Conservation (phyloP, 805 yeast species). For the Candida germanica region DNA sequence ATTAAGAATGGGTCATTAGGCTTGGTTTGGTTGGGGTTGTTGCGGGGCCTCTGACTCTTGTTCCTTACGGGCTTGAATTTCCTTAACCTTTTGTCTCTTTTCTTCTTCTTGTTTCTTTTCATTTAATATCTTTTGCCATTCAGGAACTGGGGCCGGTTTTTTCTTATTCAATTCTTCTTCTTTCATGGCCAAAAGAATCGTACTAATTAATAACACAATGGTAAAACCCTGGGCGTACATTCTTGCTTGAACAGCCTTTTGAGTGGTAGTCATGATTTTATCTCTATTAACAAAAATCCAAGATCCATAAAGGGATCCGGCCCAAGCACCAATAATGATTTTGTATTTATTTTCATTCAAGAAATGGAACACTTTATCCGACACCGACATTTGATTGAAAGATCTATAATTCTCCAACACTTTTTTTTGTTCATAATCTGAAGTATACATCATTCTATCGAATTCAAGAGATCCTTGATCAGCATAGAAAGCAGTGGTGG, state of each 20-base stretch:
- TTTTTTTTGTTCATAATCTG: conserved; percentile 23
- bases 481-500: conserved; percentile 38
- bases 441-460: conserved; percentile 35
- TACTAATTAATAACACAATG: conserved; percentile 64
- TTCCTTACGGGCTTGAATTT: conserved; percentile 8
- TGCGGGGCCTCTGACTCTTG: too few relatives aligned
- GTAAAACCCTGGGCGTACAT: conserved; percentile 87
- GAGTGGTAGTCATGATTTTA: conserved; percentile 68
- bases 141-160: conserved; percentile 33
- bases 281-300: conserved; percentile 74
- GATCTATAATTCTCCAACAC: conserved; percentile 32
- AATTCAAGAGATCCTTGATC: conserved; percentile 45
- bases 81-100: conserved; percentile 4
- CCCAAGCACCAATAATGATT: conserved; percentile 36
- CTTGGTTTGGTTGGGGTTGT: too few relatives aligned
- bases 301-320: conserved; percentile 55
- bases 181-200: conserved; percentile 63
- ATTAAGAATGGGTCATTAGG: too few relatives aligned
- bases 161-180: conserved; percentile 51
- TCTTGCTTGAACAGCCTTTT: conserved; percentile 84
- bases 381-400: conserved; percentile 31
- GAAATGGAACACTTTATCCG: conserved; percentile 27
- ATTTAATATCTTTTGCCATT: conserved; percentile 31
- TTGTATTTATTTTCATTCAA: conserved; percentile 35
- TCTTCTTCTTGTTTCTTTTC: conserved; percentile 19